Base-by-base conservation (phyloP, 2,329 filamentous ascomycete genomes). In the Cladosporium sp. region DNA sequence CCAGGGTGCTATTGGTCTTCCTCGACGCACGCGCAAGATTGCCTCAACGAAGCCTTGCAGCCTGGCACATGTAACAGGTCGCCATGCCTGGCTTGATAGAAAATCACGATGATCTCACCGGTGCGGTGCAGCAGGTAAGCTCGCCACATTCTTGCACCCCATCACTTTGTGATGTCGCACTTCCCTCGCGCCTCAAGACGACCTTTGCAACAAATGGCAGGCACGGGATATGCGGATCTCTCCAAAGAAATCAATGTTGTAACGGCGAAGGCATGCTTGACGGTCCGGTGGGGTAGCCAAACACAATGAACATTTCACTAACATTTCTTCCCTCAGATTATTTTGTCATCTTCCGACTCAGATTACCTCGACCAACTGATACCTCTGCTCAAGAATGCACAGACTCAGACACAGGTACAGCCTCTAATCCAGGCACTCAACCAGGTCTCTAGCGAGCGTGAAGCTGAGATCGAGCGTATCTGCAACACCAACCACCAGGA, bases 311-410 rank as follows among this genome's bases (percentile, higher is more conserved):
- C 3, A 8, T 21, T 7, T 26, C 31, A 49, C 70, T 72, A 55
- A 72, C 67, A 37, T 16, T 10, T 23, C 31, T 53, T 28, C 29
- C 72, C 57, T 3, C 76, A 99, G 92, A 96, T 98, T 71, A 93
- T 97, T 68, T 88, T 96, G 72, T 93, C 94, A 2, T 91, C 93
- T 14, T 93, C 93, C 26, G 94, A 98, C 74, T 86, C 90, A 59
- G 95, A 99, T 73, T 98, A 97, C 75, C 88, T 99, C 69, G 95
- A 98, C 77, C 94, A 97, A 75, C 82, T 99, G 60, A 97, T 98
- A 57, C 94, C 93, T 11, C 91, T 96, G 1, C 89, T 99, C 69
- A 95, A 93, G 81, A 94, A 97, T 85, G 93, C 71, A 88, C 91
- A 68, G 84, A 88, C 72, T 88, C 91, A 64, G 89, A 91, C 75